These are phyloP conservation scores for Macrolepiota fuliginosa DNA, from an alignment of 768 basidiomycete species.

Conservation along the genomic window DNA sequence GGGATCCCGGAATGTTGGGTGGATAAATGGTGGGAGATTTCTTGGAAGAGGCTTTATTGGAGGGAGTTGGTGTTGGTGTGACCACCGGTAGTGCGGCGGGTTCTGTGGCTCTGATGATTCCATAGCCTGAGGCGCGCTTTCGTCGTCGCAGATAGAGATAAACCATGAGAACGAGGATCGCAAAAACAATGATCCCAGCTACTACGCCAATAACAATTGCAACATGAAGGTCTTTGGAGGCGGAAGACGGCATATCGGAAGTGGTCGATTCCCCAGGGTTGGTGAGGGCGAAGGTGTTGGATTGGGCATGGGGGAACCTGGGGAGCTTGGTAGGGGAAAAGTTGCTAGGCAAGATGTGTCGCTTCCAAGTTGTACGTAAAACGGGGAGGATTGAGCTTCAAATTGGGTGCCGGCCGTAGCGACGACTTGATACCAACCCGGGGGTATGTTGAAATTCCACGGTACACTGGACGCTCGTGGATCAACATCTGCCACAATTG, in stretches of 20 bases:
- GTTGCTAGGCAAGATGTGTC: conserved; percentile 33
- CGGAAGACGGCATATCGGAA: conserved; percentile 23
- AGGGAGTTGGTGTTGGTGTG: no score
- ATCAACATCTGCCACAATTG: conserved; percentile 24
- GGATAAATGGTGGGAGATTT: no score
- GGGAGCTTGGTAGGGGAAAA: conserved; percentile 10
- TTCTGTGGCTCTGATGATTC: no score
- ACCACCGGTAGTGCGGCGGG: no score
- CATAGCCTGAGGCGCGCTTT: no score
- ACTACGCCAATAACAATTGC: conserved; percentile 52
- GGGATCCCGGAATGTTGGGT: no score
- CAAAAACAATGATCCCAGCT: conserved; percentile 42
- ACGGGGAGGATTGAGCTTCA: conserved; percentile 18
- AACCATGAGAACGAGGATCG: conserved; percentile 28
- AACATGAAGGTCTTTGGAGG: conserved; percentile 27
- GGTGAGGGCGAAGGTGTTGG: conserved; percentile 1
- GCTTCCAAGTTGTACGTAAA: conserved; percentile 28
- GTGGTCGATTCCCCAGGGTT: neutral
- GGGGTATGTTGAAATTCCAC: conserved; percentile 43
- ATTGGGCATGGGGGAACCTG: conserved; percentile 17
- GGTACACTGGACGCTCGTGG: conserved; percentile 24
- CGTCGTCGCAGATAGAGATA: conserved; percentile 29
- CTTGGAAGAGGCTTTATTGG: no score
- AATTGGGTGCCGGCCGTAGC: conserved; percentile 25
- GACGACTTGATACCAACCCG: conserved; percentile 46